phyloP scores from a whole-genome alignment of 768 basidiomycete species.

The Psilocybe subaeruginosa region DNA sequence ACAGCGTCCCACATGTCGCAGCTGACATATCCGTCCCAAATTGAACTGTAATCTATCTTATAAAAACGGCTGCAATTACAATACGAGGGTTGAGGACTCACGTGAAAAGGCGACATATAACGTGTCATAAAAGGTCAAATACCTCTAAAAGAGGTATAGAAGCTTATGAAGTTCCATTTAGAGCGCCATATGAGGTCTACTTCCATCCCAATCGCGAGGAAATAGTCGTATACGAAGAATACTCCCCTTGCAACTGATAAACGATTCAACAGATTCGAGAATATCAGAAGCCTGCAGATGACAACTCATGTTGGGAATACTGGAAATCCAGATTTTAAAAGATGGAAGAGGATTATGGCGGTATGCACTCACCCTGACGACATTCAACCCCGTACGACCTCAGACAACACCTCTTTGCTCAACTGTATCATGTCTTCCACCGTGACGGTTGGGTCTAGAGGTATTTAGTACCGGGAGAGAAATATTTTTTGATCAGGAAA shows the following conservation, averaged over 20 bases:
- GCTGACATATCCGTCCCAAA: neutral
- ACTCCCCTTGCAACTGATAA: neutral
- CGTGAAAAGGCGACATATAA: slow-evolving; percentile 8
- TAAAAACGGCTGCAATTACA: neutral
- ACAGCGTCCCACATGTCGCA: neutral
- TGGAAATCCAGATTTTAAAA: neutral
- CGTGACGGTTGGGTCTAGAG: neutral
- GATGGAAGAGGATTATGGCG: neutral
- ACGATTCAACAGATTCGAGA: neutral
- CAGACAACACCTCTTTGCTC: neutral
- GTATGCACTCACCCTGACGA: neutral
- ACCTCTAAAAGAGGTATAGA: slow-evolving; percentile 14
- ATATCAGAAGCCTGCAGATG: neutral
- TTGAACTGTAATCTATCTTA: neutral
- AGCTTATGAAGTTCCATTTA: slow-evolving; percentile 13
- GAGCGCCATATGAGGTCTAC: slow-evolving; percentile 14
- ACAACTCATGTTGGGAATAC: neutral
- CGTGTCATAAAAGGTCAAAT: slow-evolving; percentile 16
- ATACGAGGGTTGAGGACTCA: neutral
- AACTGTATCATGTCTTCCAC: neutral
- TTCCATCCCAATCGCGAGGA: slow-evolving; percentile 13
- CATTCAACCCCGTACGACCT: neutral
- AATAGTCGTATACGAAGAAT: slow-evolving; percentile 7
- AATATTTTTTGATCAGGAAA: no score
- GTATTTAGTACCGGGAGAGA: neutral